phyloP scores from a whole-genome alignment of 1,284 basidiomycete species.

The Ustilago hordei region DNA sequence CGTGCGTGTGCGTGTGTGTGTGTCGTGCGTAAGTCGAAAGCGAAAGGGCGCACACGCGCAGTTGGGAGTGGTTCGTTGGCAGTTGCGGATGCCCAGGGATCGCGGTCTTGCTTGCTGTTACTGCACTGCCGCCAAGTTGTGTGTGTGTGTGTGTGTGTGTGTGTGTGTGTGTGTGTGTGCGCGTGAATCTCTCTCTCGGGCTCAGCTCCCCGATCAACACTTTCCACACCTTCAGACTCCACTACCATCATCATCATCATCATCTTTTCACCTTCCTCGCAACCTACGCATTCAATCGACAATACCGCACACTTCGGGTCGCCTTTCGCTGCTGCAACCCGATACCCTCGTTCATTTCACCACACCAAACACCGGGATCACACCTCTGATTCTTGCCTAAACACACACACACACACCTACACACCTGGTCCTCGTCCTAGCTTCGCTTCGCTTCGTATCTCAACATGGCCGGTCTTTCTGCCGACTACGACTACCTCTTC shows the following conservation, averaged over 20 bases:
- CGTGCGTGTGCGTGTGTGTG: slow-evolving; percentile 9
- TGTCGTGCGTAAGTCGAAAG: slow-evolving; percentile 2
- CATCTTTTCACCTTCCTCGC: background rate
- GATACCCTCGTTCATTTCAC: background rate
- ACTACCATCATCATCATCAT: slow-evolving; percentile 17
- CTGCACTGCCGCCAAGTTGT: slow-evolving; percentile 10
- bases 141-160: background rate
- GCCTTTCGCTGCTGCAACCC: background rate
- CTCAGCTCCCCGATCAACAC: background rate
- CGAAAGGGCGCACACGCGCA: slow-evolving; percentile 13
- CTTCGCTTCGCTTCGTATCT: background rate
- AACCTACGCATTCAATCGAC: slow-evolving; percentile 1
- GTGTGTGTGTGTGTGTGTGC: too few species aligned
- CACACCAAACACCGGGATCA: background rate
- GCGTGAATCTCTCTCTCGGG: background rate
- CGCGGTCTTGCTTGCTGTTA: slow-evolving; percentile 4
- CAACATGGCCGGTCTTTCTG: slow-evolving; percentile 62
- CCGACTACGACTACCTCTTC: slow-evolving; percentile 69
- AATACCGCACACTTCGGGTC: background rate
- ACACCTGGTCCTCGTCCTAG: background rate
- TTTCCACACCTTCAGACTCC: slow-evolving; percentile 11
- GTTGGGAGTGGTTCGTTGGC: too few species aligned
- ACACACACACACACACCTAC: background rate
- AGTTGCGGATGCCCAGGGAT: slow-evolving; percentile 18
- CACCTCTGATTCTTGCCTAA: background rate